Evolutionary conservation across 1,139 yeast species (phyloP), one percentile per base, ranked within the genome.

Genomic region (Spencermartinsiella ligniputridi): DNA sequence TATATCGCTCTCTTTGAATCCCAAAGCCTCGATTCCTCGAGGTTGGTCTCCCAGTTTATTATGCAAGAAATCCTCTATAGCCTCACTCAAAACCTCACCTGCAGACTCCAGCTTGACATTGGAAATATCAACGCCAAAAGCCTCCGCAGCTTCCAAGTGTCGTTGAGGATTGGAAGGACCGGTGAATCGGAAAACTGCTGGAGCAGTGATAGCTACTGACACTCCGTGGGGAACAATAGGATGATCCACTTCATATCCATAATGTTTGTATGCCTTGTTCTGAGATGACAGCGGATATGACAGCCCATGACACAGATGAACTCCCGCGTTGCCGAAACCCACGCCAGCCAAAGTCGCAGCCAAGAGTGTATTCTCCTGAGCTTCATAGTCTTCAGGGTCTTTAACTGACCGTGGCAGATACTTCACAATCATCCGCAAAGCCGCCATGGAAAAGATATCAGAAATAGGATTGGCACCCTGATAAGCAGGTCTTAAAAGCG

Each of bases 401-500:
- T 53, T 51, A 37, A 66, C 67, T 0, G 69, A 55, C 13, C 71
- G 62, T 2, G 72, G 72, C 35, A 68, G 56, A 51, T 65, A 66
- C 53, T 68, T 61, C 48, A 64, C 67, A 21, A 66, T 58, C 66
- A 68, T 61, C 35, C 59, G 52, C 46, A 68, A 52, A 1, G 70
- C 72, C 32, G 67, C 69, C 38, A 67, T 51, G 15, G 69, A 63
- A 52, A 68, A 68, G 40, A 68, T 63, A 47, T 68, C 72, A 1
- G 69, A 63, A 46, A 68, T 67, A 13, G 72, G 72, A 52, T 68
- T 68, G 21, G 72, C 68, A 6, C 72, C 72, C 49, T 68, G 72
- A 51, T 68, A 68, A 1, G 72, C 70, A 1, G 72, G 72, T 8
- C 72, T 61, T 44, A 64, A 49, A 43, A 64, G 51, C 13, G 72